Evolutionary conservation across 2,329 filamentous ascomycete species (phyloP).

Genomic region (Pestalotiopsis sp.): DNA sequence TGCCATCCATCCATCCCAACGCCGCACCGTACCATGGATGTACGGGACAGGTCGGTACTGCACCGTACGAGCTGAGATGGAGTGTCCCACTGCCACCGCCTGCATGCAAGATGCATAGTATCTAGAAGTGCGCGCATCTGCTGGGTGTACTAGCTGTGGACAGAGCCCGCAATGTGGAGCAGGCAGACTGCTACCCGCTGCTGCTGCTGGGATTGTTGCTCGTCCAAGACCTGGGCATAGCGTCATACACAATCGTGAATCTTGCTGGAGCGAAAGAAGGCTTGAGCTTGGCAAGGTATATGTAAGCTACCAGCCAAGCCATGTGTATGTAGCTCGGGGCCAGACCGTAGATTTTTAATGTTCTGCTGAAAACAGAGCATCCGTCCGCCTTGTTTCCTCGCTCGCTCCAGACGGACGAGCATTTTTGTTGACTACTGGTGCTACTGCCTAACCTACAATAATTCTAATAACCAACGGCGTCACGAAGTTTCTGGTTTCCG

Average conservation of each 20-base stretch:
- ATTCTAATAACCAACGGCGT: neutral
- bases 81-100: neutral
- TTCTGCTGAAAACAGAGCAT: neutral
- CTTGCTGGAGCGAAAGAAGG: neutral
- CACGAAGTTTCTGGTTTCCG: neutral
- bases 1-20: no score
- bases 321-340: neutral
- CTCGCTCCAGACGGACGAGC: neutral
- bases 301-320: neutral
- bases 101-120: neutral
- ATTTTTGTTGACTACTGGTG: neutral
- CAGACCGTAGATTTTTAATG: neutral
- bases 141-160: neutral
- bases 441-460: neutral
- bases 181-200: neutral
- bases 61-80: neutral
- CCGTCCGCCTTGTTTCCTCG: conserved; percentile 1
- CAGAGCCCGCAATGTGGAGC: conserved; percentile 4
- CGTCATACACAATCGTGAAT: conserved; percentile 8
- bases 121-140: neutral
- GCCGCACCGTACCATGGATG: neutral
- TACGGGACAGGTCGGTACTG: neutral
- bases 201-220: conserved; percentile 2
- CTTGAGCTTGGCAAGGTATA: conserved; percentile 3
- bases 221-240: conserved; percentile 7